These are phyloP conservation scores for Pholiota microspora DNA, from an alignment of 768 basidiomycete genomes.

Conservation along the genomic window DNA sequence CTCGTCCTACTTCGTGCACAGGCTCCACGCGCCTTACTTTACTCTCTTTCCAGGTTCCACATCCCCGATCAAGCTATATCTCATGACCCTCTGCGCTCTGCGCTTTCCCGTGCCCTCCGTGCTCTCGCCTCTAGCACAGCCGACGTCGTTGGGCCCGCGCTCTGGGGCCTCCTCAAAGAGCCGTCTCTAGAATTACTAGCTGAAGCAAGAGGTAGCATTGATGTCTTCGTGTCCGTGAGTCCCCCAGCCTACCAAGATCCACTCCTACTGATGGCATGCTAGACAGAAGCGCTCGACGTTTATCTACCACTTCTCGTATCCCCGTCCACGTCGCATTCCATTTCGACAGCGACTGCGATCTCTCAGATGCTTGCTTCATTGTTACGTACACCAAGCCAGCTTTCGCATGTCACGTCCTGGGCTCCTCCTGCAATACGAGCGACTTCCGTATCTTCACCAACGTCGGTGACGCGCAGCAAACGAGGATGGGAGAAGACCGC, in stretches of 20 bases:
- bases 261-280: background rate
- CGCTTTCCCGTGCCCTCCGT: constrained; percentile 63
- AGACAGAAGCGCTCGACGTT: constrained; percentile 14
- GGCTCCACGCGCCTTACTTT: constrained; percentile 59
- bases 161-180: constrained; percentile 51
- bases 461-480: constrained; percentile 38
- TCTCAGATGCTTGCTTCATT: constrained; percentile 57
- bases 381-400: constrained; percentile 48
- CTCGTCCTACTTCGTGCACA: constrained; percentile 53
- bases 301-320: constrained; percentile 58
- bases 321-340: constrained; percentile 26
- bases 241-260: background rate
- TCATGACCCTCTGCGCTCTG: constrained; percentile 39
- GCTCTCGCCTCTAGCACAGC: constrained; percentile 58
- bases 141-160: constrained; percentile 67
- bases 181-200: background rate
- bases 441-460: background rate
- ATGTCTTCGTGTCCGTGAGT: background rate
- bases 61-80: constrained; percentile 28
- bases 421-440: constrained; percentile 38
- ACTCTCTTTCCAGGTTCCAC: constrained; percentile 52
- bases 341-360: constrained; percentile 39
- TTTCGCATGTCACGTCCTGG: constrained; percentile 58
- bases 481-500: constrained; percentile 76
- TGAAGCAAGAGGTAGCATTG: background rate